phyloP scores from a whole-genome alignment of 306 rosid genomes.

The Vigna unguiculata region DNA sequence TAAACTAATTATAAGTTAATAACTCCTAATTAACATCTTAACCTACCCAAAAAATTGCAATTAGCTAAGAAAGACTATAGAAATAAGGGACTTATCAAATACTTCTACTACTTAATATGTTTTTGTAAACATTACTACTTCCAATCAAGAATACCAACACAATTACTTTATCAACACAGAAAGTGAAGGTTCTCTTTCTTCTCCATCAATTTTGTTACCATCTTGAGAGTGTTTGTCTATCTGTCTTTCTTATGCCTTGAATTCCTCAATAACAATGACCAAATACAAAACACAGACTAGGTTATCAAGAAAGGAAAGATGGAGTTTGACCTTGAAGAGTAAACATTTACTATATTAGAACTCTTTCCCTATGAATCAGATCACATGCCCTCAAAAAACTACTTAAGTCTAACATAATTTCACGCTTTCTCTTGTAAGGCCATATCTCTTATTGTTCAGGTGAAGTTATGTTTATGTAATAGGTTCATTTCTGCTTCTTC shows the following conservation, averaged over 20 bases:
- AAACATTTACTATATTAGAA: conserved; percentile 46
- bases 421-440: conserved; percentile 52
- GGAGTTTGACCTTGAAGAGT: conserved; percentile 69
- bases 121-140: conserved; percentile 26
- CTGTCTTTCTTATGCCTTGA: conserved; percentile 43
- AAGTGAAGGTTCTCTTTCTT: conserved; percentile 73
- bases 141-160: conserved; percentile 45
- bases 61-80: too few species aligned
- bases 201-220: conserved; percentile 55
- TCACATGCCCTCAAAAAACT: conserved; percentile 57
- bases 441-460: conserved; percentile 69
- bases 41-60: too few species aligned
- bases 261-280: conserved; percentile 31
- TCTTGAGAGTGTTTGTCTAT: conserved; percentile 50
- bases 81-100: too few species aligned
- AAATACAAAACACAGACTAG: conserved; percentile 21
- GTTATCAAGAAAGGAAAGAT: conserved; percentile 44
- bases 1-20: too few species aligned
- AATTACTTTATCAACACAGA: conserved; percentile 58
- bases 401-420: conserved; percentile 44
- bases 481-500: conserved; percentile 3
- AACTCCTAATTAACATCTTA: too few species aligned
- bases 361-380: conserved; percentile 70
- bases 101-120: conserved; percentile 42
- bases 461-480: conserved; percentile 26